These are phyloP conservation scores for Cunninghamia lanceolata DNA, from an alignment of 75 land plant species.

Conservation along the genomic window DNA sequence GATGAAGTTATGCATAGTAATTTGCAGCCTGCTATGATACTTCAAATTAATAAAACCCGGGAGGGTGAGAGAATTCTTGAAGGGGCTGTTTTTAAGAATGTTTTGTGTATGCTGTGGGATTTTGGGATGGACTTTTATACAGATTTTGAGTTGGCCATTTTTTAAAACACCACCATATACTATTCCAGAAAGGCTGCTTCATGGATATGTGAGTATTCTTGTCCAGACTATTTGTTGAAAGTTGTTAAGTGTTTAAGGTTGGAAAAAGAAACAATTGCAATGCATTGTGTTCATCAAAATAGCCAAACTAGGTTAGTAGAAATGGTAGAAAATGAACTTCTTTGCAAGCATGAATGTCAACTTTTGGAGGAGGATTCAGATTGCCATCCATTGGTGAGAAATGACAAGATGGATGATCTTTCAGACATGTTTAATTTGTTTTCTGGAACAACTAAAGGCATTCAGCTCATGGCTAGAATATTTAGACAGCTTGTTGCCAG, in stretches of 20 bases:
- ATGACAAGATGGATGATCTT: no score
- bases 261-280: constrained; percentile 80
- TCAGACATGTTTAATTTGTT: no score
- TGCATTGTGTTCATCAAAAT: constrained; percentile 65
- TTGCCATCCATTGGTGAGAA: no score
- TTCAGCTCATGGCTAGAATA: no score
- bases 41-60: constrained; percentile 85
- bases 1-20: constrained; percentile 28
- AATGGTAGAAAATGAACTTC: constrained; percentile 37
- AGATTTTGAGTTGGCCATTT: constrained; percentile 62
- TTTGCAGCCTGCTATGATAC: constrained; percentile 67
- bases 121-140: constrained; percentile 81
- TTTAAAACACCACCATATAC: constrained; percentile 46
- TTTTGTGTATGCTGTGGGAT: constrained; percentile 81
- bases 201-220: constrained; percentile 90
- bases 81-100: constrained; percentile 60
- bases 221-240: constrained; percentile 87
- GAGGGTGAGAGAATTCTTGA: constrained; percentile 61
- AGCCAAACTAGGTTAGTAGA: constrained; percentile 84
- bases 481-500: no score
- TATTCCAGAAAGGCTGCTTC: constrained; percentile 78
- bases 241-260: constrained; percentile 78
- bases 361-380: no score
- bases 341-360: no score
- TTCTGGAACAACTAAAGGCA: no score